These are phyloP conservation scores for Calocera cornea DNA, from an alignment of 768 basidiomycete genomes.

Conservation along the genomic window DNA sequence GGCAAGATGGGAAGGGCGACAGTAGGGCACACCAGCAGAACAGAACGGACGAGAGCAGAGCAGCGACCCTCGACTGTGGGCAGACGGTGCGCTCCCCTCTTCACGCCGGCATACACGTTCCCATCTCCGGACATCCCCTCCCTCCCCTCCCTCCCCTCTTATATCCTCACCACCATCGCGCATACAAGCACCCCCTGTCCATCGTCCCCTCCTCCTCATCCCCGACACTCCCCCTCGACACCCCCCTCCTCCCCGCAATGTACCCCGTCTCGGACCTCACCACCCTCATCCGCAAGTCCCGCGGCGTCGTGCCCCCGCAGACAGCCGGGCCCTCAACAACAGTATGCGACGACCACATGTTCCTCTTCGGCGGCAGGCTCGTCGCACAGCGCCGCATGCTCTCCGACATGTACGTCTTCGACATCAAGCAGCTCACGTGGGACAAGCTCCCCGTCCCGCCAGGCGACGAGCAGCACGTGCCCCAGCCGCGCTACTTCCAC, in stretches of 20 bases:
- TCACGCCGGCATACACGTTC: background rate
- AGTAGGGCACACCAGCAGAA: too few relatives aligned
- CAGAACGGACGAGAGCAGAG: too few relatives aligned
- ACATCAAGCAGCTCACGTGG: conserved; percentile 74
- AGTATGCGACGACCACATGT: conserved; percentile 75
- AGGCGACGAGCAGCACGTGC: conserved; percentile 45
- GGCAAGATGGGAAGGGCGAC: too few relatives aligned
- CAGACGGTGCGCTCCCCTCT: background rate
- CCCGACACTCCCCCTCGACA: background rate
- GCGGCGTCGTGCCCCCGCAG: conserved; percentile 76
- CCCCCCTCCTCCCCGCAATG: conserved; percentile 22
- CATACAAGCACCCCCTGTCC: background rate
- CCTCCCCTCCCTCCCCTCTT: background rate
- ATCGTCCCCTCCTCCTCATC: background rate
- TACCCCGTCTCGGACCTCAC: conserved; percentile 85
- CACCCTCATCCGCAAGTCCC: conserved; percentile 68
- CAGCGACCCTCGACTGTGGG: too few relatives aligned
- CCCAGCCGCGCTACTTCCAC: conserved; percentile 87
- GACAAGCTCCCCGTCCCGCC: conserved; percentile 44
- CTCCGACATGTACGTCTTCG: conserved; percentile 79
- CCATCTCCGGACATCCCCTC: background rate
- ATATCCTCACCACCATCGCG: background rate
- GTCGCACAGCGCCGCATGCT: conserved; percentile 82
- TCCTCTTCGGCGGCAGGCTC: conserved; percentile 80
- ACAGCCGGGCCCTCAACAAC: conserved; percentile 88